Conservation (phyloP, 495 filamentous ascomycete genomes). For the Neurospora tetraspora region DNA sequence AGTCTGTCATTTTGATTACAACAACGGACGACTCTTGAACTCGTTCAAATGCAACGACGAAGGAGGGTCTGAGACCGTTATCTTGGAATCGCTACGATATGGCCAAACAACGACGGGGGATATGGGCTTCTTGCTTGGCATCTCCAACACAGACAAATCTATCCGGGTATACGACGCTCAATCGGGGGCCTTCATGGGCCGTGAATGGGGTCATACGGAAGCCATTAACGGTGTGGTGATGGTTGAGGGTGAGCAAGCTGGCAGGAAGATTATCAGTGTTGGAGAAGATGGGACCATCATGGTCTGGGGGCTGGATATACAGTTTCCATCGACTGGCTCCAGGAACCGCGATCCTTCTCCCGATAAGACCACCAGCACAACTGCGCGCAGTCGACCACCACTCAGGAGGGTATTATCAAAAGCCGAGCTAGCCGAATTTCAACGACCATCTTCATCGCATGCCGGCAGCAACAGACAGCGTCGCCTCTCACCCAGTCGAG, state of each 20-base stretch:
- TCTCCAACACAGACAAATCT: slow-evolving; percentile 91
- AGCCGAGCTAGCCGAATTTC: slow-evolving; percentile 68
- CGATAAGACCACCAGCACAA: slow-evolving; percentile 36
- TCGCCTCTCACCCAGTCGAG: slow-evolving; percentile 38
- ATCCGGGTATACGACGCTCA: slow-evolving; percentile 78
- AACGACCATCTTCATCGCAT: slow-evolving; percentile 46
- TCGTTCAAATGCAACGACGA: slow-evolving; percentile 76
- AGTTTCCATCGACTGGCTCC: slow-evolving; percentile 22
- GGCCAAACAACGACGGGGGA: slow-evolving; percentile 31
- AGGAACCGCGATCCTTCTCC: slow-evolving; percentile 38
- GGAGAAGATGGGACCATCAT: slow-evolving; percentile 80
- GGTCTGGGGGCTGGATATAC: slow-evolving; percentile 60
- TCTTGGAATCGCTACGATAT: slow-evolving; percentile 65
- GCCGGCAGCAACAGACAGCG: slow-evolving; percentile 54
- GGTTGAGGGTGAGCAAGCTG: slow-evolving; percentile 46
- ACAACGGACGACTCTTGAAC: slow-evolving; percentile 56
- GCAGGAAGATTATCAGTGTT: slow-evolving; percentile 56
- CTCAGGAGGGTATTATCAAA: slow-evolving; percentile 66
- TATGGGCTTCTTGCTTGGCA: slow-evolving; percentile 55
- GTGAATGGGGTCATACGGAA: slow-evolving; percentile 91
- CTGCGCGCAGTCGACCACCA: slow-evolving; percentile 40
- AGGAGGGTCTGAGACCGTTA: slow-evolving; percentile 67
- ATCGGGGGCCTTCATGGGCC: slow-evolving; percentile 63
- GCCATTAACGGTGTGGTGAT: slow-evolving; percentile 77
- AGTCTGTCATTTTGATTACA: slow-evolving; percentile 64